phyloP scores from a whole-genome alignment of 257 asterid genomes.

The Cynanchum wilfordii region DNA sequence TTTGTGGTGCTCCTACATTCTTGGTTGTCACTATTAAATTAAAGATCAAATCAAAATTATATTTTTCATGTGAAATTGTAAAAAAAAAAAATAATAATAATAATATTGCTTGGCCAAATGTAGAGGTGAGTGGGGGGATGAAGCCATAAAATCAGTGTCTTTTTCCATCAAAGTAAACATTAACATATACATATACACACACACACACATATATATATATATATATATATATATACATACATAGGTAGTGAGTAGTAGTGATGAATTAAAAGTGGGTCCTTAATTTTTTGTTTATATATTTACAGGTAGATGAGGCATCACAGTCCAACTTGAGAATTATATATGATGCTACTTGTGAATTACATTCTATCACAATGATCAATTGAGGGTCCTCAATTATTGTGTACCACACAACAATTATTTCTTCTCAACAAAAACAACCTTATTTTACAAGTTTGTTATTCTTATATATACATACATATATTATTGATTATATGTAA shows the following conservation, averaged over 20 bases:
- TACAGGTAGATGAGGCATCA: conserved; percentile 12
- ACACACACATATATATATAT: no score
- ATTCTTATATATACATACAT: neutral
- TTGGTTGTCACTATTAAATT: conserved; percentile 16
- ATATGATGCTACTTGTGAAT: conserved; percentile 30
- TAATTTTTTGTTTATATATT: conserved; percentile 14
- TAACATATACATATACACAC: no score
- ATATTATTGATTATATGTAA: no score
- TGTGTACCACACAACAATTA: conserved; percentile 28
- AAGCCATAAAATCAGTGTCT: conserved; percentile 32
- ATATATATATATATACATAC: no score
- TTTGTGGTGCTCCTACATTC: conserved; percentile 30
- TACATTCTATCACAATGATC: conserved; percentile 33
- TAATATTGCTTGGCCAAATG: conserved; percentile 18
- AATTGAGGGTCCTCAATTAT: conserved; percentile 33
- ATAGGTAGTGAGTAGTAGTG: conserved; percentile 12
- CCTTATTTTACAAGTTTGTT: conserved; percentile 2
- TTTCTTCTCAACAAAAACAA: conserved; percentile 6
- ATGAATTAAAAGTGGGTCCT: conserved; percentile 34
- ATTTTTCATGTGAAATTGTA: neutral
- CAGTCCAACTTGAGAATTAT: conserved; percentile 36
- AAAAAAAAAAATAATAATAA: neutral
- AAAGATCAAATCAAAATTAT: neutral
- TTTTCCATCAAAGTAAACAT: conserved; percentile 21
- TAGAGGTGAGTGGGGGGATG: neutral